Evolutionary conservation across 2,329 filamentous ascomycete species (phyloP).

Genomic region (Phoma sp.): DNA sequence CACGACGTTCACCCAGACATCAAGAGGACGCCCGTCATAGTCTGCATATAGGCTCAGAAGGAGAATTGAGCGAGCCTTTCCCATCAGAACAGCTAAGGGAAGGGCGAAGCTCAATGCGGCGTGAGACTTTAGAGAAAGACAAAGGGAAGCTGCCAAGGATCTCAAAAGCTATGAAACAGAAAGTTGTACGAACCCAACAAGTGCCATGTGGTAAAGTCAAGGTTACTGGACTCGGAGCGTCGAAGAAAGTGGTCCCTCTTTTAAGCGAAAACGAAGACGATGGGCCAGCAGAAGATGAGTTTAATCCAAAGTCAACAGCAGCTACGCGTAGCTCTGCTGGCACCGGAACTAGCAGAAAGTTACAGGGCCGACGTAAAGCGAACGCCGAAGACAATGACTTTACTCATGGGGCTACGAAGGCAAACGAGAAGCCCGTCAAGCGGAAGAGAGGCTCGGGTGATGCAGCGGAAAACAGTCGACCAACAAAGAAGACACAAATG

Average conservation of each 20-base stretch:
- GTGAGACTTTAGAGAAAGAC: not conserved
- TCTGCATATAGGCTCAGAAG: not conserved
- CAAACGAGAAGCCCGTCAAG: constrained; percentile 10
- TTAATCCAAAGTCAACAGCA: not conserved
- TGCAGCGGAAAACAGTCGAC: not conserved
- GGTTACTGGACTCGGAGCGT: not conserved
- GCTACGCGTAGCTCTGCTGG: not conserved
- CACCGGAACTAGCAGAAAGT: not conserved
- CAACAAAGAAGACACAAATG: not conserved
- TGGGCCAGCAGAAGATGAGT: constrained; percentile 3
- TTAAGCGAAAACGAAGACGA: not conserved
- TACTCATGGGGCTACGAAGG: constrained; percentile 8
- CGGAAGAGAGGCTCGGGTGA: constrained; percentile 14
- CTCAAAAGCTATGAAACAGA: constrained; percentile 22
- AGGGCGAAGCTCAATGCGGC: not conserved
- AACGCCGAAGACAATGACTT: constrained; percentile 21
- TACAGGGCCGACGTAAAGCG: constrained; percentile 6
- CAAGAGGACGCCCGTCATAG: not conserved
- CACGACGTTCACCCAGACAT: not conserved
- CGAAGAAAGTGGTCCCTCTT: not conserved
- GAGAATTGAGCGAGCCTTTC: not conserved
- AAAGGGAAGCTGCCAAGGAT: constrained; percentile 28
- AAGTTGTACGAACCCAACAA: constrained; percentile 10
- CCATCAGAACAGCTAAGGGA: not conserved
- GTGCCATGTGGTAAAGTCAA: constrained; percentile 13